These are phyloP conservation scores for Macrolepiota dolichaula DNA, from an alignment of 768 basidiomycete species.

Conservation along the genomic window DNA sequence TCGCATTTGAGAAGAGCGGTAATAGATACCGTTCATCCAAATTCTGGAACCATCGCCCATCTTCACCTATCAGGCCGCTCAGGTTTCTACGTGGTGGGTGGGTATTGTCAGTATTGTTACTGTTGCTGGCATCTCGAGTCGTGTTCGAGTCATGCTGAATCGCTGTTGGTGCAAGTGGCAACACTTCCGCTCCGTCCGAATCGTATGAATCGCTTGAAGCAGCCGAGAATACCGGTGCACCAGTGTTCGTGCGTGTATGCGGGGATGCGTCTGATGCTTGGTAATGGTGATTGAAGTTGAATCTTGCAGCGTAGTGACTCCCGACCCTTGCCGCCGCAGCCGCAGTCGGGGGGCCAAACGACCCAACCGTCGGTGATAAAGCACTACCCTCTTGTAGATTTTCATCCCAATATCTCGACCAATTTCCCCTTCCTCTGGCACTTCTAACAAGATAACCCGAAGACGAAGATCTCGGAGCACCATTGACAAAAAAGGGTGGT, in stretches of 20 bases:
- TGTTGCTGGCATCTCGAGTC: background rate
- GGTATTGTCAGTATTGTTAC: background rate
- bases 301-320: constrained; percentile 53
- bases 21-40: constrained; percentile 93
- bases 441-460: constrained; percentile 28
- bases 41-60: constrained; percentile 94
- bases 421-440: constrained; percentile 28
- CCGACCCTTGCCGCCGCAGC: constrained; percentile 42
- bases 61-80: constrained; percentile 42
- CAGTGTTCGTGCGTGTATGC: constrained; percentile 9
- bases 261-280: background rate
- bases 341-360: background rate
- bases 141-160: constrained; percentile 18
- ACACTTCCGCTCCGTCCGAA: constrained; percentile 71
- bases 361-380: constrained; percentile 19
- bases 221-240: constrained; percentile 51
- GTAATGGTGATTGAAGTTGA: constrained; percentile 64
- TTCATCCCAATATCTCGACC: constrained; percentile 43
- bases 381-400: constrained; percentile 34
- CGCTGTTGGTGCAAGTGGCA: constrained; percentile 66
- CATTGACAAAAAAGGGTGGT: constrained; percentile 22
- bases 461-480: constrained; percentile 11
- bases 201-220: constrained; percentile 76
- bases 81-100: constrained; percentile 21
- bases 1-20: constrained; percentile 89